Percentiles rank a stretch among this genome's conserved stretches.
Evolutionary conservation across 106 monocot species (phyloP).

Genomic region (Allium cepa): DNA sequence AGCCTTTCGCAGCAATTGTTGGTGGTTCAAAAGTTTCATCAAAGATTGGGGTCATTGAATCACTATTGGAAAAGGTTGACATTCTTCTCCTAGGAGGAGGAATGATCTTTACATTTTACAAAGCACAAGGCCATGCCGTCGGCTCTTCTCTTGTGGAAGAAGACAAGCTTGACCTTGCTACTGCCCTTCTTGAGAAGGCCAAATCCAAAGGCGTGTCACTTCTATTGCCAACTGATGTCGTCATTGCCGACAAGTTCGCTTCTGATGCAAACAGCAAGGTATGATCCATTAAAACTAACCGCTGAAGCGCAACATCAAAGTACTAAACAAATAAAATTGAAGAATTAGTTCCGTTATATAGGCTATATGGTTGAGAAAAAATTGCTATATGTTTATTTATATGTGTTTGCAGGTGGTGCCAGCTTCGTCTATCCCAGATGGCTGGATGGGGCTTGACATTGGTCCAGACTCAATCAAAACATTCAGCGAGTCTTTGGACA

Average conservation of each 20-base stretch:
- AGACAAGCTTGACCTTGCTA: constrained; percentile 56
- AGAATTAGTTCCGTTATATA: not conserved
- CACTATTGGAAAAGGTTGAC: constrained; percentile 44
- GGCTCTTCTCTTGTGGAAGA: constrained; percentile 58
- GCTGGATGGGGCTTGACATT: constrained; percentile 71
- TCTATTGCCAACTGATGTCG: constrained; percentile 48
- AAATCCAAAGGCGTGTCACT: constrained; percentile 59
- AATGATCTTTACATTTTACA: constrained; percentile 71
- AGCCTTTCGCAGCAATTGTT: constrained; percentile 61
- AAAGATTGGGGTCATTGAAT: constrained; percentile 63
- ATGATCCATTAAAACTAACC: not conserved
- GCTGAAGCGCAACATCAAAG: not conserved
- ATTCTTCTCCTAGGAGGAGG: constrained; percentile 60
- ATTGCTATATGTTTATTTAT: not conserved
- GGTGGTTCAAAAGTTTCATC: constrained; percentile 69
- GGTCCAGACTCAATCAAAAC: constrained; percentile 54
- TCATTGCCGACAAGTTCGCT: constrained; percentile 63
- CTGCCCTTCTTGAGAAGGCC: constrained; percentile 47
- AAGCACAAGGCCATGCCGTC: constrained; percentile 46
- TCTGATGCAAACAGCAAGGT: constrained; percentile 65
- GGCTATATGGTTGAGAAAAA: not conserved
- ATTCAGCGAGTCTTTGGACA: constrained; percentile 48
- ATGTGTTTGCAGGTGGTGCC: constrained; percentile 36
- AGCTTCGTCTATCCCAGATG: constrained; percentile 49
- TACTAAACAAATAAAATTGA: not conserved